Base-by-base conservation (phyloP, 2,329 filamentous ascomycete species). In the Aureobasidium sp. region DNA sequence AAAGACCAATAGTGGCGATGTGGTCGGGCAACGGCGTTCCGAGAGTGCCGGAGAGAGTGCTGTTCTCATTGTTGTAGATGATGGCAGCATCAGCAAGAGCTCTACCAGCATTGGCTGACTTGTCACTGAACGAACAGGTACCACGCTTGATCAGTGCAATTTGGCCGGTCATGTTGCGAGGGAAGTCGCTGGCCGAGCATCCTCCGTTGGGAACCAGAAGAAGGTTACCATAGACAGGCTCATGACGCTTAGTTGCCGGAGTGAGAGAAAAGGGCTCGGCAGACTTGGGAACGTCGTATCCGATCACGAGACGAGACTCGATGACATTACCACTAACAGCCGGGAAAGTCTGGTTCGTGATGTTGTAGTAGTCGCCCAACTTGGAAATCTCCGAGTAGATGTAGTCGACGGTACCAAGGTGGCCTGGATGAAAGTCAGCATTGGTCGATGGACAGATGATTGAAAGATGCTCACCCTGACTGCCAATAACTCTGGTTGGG, bases 101-200 rank as follows among this genome's bases (percentile, higher is more conserved):
- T 53, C 77, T 79, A 45, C 85, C 87, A 6, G 90, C 89, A 15
- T 82, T 76, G 59, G 80, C 80, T 1, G 87, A 87, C 76, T 94
- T 94, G 63, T 79, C 74, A 12, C 85, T 88, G 67, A 93, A 94
- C 8, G 84, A 67, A 70, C 90, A 94, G 1, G 75, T 78, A 59
- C 90, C 90, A 61, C 90, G 85, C 33, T 80, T 78, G 65, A 94
- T 81, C 40, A 94, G 78, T 11, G 87, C 89, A 63, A 94, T 86
- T 62, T 83, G 84, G 54, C 85, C 87, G 11, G 76, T 72, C 4
- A 87, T 75, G 1, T 76, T 73, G 1, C 78, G 69, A 1, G 88
- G 83, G 70, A 84, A 92, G 73, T 92, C 87, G 2, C 79, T 76
- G 14, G 77, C 74, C 24, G 81, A 70, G 71, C 88, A 91, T 52